Evolutionary conservation across 2,329 filamentous ascomycete genomes (phyloP).

Genomic region (Paracoccidioides lutzii): DNA sequence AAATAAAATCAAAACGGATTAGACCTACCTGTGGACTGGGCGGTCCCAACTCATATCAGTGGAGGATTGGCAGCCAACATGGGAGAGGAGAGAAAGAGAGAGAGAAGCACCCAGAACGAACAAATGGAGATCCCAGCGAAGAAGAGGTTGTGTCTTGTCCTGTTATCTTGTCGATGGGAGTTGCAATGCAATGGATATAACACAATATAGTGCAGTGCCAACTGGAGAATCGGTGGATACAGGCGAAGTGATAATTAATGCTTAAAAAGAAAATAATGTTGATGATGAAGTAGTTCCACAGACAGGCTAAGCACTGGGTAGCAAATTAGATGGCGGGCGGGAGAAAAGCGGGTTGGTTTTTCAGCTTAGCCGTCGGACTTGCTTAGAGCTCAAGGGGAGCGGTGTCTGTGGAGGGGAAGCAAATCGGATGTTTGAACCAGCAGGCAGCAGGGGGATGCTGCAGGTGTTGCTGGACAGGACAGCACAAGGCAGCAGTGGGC

Average conservation of each 20-base stretch:
- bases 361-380: neutral
- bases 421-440: neutral
- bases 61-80: slow-evolving; percentile 27
- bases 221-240: neutral
- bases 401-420: neutral
- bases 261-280: no score
- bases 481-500: neutral
- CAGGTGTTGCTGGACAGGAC: neutral
- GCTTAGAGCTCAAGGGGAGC: neutral
- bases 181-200: neutral
- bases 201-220: neutral
- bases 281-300: no score
- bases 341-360: neutral
- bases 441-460: slow-evolving; percentile 3
- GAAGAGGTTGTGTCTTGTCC: no score
- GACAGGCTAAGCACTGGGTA: neutral
- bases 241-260: no score
- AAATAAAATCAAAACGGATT: slow-evolving; percentile 6
- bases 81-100: slow-evolving; percentile 8
- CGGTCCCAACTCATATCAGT: slow-evolving; percentile 37
- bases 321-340: neutral
- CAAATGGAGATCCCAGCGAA: no score
- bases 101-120: no score
- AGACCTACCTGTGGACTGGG: slow-evolving; percentile 35
- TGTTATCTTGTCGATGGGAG: no score